A percentile compares a stretch with the other conserved stretches of the same genome.
These are phyloP conservation scores for Lodderomyces theae DNA, from an alignment of 1,139 yeast genomes.

Conservation along the genomic window DNA sequence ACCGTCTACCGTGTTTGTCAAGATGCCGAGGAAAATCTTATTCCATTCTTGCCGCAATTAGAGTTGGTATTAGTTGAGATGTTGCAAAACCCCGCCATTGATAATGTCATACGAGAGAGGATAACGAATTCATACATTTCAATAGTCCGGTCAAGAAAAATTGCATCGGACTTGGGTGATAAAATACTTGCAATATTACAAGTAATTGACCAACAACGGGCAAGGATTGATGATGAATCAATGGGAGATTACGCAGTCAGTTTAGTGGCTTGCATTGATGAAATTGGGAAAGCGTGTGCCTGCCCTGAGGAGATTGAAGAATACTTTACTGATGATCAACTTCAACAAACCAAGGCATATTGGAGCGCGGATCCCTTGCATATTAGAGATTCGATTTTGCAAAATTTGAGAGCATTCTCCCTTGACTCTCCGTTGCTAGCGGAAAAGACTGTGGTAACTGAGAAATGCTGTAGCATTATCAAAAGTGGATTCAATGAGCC, in stretches of 20 bases:
- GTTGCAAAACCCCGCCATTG: conserved; percentile 44
- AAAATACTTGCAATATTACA: conserved; percentile 21
- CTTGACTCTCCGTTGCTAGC: conserved; percentile 26
- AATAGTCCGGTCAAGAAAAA: conserved; percentile 51
- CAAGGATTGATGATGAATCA: conserved; percentile 2
- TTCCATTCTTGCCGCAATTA: conserved; percentile 49
- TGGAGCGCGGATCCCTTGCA: conserved; percentile 43
- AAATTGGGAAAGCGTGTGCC: conserved; percentile 66
- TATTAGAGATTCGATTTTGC: conserved; percentile 39
- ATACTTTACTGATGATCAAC: conserved; percentile 29
- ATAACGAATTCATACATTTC: conserved; percentile 61
- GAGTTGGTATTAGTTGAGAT: conserved; percentile 52
- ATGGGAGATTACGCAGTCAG: conserved; percentile 48
- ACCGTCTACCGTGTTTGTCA: conserved; percentile 63
- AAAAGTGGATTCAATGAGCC: conserved; percentile 56
- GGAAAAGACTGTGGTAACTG: conserved; percentile 44
- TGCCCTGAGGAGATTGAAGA: conserved; percentile 56
- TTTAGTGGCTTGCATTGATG: conserved; percentile 58
- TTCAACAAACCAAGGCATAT: conserved; percentile 25
- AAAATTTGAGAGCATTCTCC: conserved; percentile 39
- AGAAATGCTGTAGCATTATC: conserved; percentile 55
- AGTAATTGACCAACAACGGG: conserved; percentile 18
- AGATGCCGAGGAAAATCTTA: conserved; percentile 50
- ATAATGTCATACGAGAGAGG: conserved; percentile 56
- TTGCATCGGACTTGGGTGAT: conserved; percentile 35